These are phyloP conservation scores for Tulasnella sp. DNA, from an alignment of 768 basidiomycete genomes.

Conservation along the genomic window DNA sequence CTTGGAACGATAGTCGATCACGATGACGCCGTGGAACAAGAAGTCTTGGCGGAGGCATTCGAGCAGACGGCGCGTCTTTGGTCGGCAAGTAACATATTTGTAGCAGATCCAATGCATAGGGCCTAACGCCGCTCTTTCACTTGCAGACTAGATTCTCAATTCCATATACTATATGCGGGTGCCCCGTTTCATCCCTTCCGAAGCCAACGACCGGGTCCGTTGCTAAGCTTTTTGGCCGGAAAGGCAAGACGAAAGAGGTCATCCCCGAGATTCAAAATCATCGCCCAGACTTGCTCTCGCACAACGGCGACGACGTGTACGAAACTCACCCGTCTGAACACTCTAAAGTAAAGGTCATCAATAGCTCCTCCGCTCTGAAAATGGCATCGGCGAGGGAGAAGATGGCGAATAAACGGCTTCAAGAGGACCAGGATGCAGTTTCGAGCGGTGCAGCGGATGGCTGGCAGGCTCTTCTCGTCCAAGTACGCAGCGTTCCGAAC, in stretches of 20 bases:
- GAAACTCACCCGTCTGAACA: conserved; percentile 33
- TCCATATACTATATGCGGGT: conserved; percentile 59
- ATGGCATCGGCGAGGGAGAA: not conserved
- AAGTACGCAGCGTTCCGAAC: not conserved
- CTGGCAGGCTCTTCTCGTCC: conserved; percentile 9
- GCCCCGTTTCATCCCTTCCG: conserved; percentile 40
- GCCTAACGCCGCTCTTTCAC: not conserved
- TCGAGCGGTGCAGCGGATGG: not conserved
- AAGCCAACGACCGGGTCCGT: not conserved
- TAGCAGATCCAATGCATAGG: not conserved
- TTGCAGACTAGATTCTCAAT: conserved; percentile 47
- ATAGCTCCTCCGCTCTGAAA: not conserved
- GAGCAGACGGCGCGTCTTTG: conserved; percentile 52
- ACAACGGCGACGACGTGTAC: conserved; percentile 27
- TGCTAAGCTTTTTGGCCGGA: conserved; percentile 3
- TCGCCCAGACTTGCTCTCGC: conserved; percentile 32
- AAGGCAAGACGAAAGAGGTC: not conserved
- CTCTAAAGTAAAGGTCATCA: conserved; percentile 24
- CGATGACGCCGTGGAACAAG: conserved; percentile 51
- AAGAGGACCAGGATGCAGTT: conserved; percentile 6
- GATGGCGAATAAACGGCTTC: not conserved
- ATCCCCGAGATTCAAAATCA: conserved; percentile 6
- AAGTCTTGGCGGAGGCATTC: conserved; percentile 45
- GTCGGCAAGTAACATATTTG: conserved; percentile 38
- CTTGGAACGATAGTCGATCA: conserved; percentile 38